Base-by-base conservation (phyloP, 75 land plant genomes). In the Pinus albicaulis region DNA sequence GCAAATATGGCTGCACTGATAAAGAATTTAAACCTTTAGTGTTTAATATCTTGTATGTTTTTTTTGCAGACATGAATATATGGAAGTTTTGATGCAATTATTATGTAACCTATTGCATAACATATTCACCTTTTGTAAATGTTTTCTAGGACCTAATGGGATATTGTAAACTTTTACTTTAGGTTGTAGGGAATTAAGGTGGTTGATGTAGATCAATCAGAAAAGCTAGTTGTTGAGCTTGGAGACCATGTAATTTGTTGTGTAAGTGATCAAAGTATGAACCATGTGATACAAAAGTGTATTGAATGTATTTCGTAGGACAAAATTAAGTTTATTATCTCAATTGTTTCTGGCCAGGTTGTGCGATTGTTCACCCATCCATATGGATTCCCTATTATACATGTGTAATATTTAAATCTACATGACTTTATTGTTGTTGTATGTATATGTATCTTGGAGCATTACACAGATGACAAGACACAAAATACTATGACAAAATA, bases 281-380 rank as follows among this genome's bases (percentile, higher is more conserved):
- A 95, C 80, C 96, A 95, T 83, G 98, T 95, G 71, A 87, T 95
- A 58, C 98, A 93, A 92, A 90, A 91, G 76, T 91, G 92, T 76
- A 91, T 91, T 59, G 92, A 91, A 74, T 89, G 92, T 76, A 86
- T 91, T 13, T 91, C 92, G 5, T 83, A 92, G 4, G 92, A 91
- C 25, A 79, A 78, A 20, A 91, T 91, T 59, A 80, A 86, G 72
- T 91, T 91, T 58, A 91, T 91, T 11, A 81, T 91, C n/a, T 81
- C 89, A 72, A 76, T n/a, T n/a, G n/a, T 91, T 52, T 83, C 86
- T 77, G 83, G 83, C 0, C 92, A 91, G 71, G 92, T 91, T 65
- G 84, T 89, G 65, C 56, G 59, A 23, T 80, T 91, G 20, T 91
- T 89, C 16, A 83, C 86, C 34, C 92, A 91, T 73, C 92, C 92